Conservation (phyloP, 352 stramenopile genomes). For the Globisporangium splendens region DNA sequence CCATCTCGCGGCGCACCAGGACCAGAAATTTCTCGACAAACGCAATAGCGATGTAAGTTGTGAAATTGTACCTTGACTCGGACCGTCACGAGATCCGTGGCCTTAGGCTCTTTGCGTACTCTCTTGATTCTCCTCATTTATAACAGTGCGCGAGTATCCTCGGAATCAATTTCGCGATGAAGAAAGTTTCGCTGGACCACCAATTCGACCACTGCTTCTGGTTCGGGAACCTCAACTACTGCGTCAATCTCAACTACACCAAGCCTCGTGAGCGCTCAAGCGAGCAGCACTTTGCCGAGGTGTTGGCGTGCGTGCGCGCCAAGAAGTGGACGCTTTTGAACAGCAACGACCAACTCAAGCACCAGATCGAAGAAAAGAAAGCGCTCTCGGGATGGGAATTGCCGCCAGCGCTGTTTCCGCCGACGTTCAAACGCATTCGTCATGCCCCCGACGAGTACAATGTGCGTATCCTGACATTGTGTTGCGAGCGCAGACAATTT, state of each 20-base stretch:
- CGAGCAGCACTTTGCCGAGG: constrained; percentile 66
- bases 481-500: no score
- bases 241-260: constrained; percentile 67
- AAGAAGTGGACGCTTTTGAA: constrained; percentile 68
- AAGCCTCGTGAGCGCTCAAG: constrained; percentile 38
- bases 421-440: constrained; percentile 83
- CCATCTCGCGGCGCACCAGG: constrained; percentile 80
- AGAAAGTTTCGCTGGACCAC: constrained; percentile 66
- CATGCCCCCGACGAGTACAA: constrained; percentile 44
- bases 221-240: constrained; percentile 88
- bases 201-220: constrained; percentile 87
- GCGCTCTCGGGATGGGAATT: constrained; percentile 66
- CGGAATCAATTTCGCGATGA: constrained; percentile 50
- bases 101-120: background rate
- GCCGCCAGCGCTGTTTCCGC: constrained; percentile 57
- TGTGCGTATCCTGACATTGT: constrained; percentile 11
- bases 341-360: constrained; percentile 74
- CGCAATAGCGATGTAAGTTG: constrained; percentile 74
- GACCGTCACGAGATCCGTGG: no score
- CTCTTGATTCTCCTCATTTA: background rate
- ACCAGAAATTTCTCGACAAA: constrained; percentile 84
- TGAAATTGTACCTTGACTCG: no score
- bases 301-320: constrained; percentile 48
- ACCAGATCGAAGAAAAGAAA: constrained; percentile 56
- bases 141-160: constrained; percentile 73